A percentile compares a stretch with the other conserved stretches of the same genome.
phyloP scores from a whole-genome alignment of 2,329 filamentous ascomycete species.

The Clonostachys sp. region DNA sequence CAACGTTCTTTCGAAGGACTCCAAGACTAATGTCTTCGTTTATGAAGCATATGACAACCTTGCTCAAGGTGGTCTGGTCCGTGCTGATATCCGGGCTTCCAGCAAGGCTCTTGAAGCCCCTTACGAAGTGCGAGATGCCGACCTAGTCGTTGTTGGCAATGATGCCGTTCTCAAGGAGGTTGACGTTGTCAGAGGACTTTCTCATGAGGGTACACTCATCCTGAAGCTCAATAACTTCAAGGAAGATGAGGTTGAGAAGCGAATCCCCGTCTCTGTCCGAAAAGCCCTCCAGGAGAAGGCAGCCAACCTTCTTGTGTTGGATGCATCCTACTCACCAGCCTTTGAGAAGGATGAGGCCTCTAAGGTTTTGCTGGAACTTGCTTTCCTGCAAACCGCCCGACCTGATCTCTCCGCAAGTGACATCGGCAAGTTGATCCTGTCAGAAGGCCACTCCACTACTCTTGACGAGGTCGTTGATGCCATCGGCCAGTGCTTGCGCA shows the following conservation, averaged over 20 bases:
- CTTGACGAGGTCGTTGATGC: slow-evolving; percentile 58
- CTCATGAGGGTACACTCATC: slow-evolving; percentile 67
- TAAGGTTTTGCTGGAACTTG: slow-evolving; percentile 68
- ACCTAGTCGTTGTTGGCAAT: slow-evolving; percentile 74
- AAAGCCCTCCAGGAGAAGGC: slow-evolving; percentile 67
- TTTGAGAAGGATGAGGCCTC: slow-evolving; percentile 65
- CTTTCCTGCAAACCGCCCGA: slow-evolving; percentile 75
- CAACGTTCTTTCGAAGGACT: slow-evolving; percentile 66
- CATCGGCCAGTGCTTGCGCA: slow-evolving; percentile 64
- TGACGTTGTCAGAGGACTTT: slow-evolving; percentile 67
- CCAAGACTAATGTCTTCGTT: slow-evolving; percentile 55
- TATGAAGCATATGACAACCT: slow-evolving; percentile 62
- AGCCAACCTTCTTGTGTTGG: slow-evolving; percentile 70
- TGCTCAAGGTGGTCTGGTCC: slow-evolving; percentile 71
- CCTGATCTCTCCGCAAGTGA: slow-evolving; percentile 59
- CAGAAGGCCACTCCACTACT: slow-evolving; percentile 46
- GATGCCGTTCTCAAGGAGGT: slow-evolving; percentile 76
- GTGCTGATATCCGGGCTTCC: slow-evolving; percentile 81
- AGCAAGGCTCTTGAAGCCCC: slow-evolving; percentile 80
- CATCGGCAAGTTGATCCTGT: slow-evolving; percentile 59
- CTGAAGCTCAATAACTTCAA: slow-evolving; percentile 76
- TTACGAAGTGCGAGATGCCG: slow-evolving; percentile 74
- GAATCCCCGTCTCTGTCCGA: slow-evolving; percentile 65
- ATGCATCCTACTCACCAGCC: slow-evolving; percentile 63
- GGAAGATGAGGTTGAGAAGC: slow-evolving; percentile 86